Conservation (phyloP, 768 basidiomycete genomes). For the Pleurotus cornucopiae region DNA sequence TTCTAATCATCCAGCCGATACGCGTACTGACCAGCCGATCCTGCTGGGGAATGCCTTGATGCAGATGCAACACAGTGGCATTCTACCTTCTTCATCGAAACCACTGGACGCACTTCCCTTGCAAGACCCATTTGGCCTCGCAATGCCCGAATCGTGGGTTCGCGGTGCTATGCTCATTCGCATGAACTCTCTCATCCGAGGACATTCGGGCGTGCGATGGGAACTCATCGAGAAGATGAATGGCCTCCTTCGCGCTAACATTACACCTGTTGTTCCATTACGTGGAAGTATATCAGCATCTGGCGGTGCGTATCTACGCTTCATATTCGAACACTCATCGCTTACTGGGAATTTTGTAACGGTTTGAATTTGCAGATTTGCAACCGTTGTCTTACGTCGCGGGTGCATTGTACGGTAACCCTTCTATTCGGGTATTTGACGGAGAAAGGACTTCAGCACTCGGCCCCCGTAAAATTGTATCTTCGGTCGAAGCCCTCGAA, state of each 20-base stretch:
- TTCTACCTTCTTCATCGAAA: slow-evolving; percentile 53
- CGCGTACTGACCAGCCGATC: slow-evolving; percentile 62
- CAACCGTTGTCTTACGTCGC: slow-evolving; percentile 62
- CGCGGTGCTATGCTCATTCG: slow-evolving; percentile 76
- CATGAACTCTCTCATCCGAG: slow-evolving; percentile 79
- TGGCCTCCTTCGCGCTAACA: slow-evolving; percentile 55
- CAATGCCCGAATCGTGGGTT: slow-evolving; percentile 88
- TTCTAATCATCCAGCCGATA: slow-evolving; percentile 52
- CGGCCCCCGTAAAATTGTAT: slow-evolving; percentile 44
- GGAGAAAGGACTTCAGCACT: slow-evolving; percentile 38
- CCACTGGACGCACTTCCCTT: slow-evolving; percentile 53
- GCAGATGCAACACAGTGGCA: slow-evolving; percentile 71
- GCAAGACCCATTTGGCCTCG: slow-evolving; percentile 59
- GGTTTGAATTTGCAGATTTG: slow-evolving; percentile 14
- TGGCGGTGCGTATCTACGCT: slow-evolving; percentile 44
- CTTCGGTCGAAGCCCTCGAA: slow-evolving; percentile 48
- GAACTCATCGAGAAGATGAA: slow-evolving; percentile 70
- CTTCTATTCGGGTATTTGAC: slow-evolving; percentile 61
- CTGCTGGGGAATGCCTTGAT: slow-evolving; percentile 62
- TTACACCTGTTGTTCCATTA: slow-evolving; percentile 75
- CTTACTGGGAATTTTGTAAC: neutral
- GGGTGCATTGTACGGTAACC: slow-evolving; percentile 63
- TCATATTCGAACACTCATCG: slow-evolving; percentile 2
- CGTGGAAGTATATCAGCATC: slow-evolving; percentile 76
- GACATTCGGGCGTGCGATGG: slow-evolving; percentile 79